Base-by-base conservation (phyloP, 257 asterid species). In the Solanum tarijense region DNA sequence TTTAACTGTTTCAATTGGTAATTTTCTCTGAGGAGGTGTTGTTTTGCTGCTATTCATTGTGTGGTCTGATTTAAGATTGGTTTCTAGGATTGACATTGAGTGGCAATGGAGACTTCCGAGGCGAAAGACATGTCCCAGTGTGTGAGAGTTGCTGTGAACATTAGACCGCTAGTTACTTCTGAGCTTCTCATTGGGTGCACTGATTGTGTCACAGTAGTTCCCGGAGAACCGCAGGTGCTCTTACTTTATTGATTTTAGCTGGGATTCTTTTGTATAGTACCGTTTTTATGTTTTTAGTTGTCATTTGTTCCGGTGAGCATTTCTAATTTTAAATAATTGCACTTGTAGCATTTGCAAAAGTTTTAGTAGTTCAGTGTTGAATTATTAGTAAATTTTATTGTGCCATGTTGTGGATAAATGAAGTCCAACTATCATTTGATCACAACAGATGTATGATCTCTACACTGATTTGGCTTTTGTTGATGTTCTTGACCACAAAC, bases 121-220 rank as follows among this genome's bases (percentile, higher is more conserved):
- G 78, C n/a, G 55, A 92, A 90, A 72, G 94, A 92, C 35, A 83
- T 93, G 43, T 90, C 98, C 1, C 98, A 96, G 88, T 93, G 94
- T 65, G 99, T 97, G 72, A 92, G 95, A 91, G 99, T 97, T 73
- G 98, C 98, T 4, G 98, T 97, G 38, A 94, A 97, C 89, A 72
- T 97, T 74, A 89, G 99, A 46, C 99, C 99, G 3, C 94, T 97
- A 7, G 98, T 97, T 58, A 97, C 99, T 9, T 41, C 98, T 1
- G 99, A 97, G 98, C 98, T 97, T 73, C 93, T 97, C 4, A 91
- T 93, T 60, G 98, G 98, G 18, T 97, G 98, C 85, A 96, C 99
- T 0, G 99, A 97, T 84, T 95, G 98, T 89, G 87, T 96, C 31
- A 93, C 98, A 0, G 97, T 95, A 7, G 92, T 91, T 46, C 98